Percentiles rank a stretch among this genome's conserved stretches.
These are phyloP conservation scores for Verticillium tricorpus DNA, from an alignment of 2,329 filamentous ascomycete species.

Conservation along the genomic window DNA sequence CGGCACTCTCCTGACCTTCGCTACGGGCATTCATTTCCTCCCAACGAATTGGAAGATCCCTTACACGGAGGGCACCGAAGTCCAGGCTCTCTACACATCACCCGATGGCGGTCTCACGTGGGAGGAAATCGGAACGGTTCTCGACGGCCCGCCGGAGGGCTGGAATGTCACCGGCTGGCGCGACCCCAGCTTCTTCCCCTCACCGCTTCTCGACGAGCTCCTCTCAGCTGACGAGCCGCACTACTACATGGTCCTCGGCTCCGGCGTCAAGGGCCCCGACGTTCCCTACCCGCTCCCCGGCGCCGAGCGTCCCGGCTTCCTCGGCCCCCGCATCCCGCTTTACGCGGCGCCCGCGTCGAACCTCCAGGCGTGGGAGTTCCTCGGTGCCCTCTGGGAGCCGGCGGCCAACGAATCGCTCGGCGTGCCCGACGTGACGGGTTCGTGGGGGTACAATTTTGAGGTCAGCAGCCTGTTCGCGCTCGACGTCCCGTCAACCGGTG, in stretches of 20 bases:
- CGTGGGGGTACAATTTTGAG: conserved; percentile 14
- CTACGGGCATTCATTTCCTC: conserved; percentile 10
- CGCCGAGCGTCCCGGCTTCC: conserved; percentile 13
- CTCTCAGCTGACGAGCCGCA: conserved; percentile 8
- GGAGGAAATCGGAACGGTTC: conserved; percentile 10
- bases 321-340: conserved; percentile 12
- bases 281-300: conserved; percentile 9
- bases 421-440: conserved; percentile 11
- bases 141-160: conserved; percentile 10
- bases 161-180: conserved; percentile 15
- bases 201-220: conserved; percentile 7
- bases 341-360: conserved; percentile 12
- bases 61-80: conserved; percentile 11
- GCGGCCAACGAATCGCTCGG: conserved; percentile 10
- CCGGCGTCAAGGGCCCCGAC: conserved; percentile 11
- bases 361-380: conserved; percentile 13
- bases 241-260: conserved; percentile 14
- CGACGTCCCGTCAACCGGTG: conserved; percentile 6
- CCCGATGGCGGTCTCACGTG: conserved; percentile 9
- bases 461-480: conserved; percentile 13
- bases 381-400: conserved; percentile 14
- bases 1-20: conserved; percentile 11
- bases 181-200: conserved; percentile 13
- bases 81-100: conserved; percentile 9
- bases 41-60: conserved; percentile 14